Evolutionary conservation across 768 basidiomycete genomes (phyloP).

Genomic region (Tephrocybe rancida): DNA sequence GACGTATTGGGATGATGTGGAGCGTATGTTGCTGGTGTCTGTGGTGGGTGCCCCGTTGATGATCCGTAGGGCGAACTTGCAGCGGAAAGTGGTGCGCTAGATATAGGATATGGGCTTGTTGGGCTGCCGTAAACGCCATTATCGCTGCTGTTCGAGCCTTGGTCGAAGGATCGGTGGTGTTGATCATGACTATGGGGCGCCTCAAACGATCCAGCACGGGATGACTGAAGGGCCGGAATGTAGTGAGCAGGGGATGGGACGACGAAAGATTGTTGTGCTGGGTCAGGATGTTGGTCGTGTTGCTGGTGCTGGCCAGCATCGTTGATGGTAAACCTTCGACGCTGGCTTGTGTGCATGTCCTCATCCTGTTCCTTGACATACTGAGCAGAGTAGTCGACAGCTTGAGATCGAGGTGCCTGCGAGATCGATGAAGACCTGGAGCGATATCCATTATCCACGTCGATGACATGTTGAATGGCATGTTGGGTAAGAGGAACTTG

Average conservation of each 20-base stretch:
- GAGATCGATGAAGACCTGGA: constrained; percentile 27
- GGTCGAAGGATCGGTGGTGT: constrained; percentile 16
- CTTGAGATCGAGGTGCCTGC: constrained; percentile 18
- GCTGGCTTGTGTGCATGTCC: constrained; percentile 11
- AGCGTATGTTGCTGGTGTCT: constrained; percentile 28
- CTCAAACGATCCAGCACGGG: constrained; percentile 24
- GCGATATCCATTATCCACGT: constrained; percentile 16
- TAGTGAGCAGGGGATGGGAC: constrained; percentile 7
- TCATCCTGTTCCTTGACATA: constrained; percentile 14
- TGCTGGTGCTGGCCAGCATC: constrained; percentile 21
- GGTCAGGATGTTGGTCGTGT: constrained; percentile 18
- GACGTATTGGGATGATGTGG: constrained; percentile 27
- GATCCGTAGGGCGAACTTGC: constrained; percentile 33
- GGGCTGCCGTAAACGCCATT: constrained; percentile 1
- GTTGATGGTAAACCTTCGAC: constrained; percentile 21
- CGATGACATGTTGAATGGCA: not conserved
- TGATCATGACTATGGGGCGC: constrained; percentile 20
- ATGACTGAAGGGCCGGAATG: constrained; percentile 13
- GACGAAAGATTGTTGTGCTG: constrained; percentile 11
- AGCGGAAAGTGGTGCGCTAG: constrained; percentile 23
- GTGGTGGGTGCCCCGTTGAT: constrained; percentile 21
- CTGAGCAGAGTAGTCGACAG: constrained; percentile 19
- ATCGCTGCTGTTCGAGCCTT: constrained; percentile 2
- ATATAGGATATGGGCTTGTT: constrained; percentile 30
- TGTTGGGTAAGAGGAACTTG: not conserved